Conservation (phyloP, 1,284 basidiomycete species). For the Paramarasmius palmivorus region DNA sequence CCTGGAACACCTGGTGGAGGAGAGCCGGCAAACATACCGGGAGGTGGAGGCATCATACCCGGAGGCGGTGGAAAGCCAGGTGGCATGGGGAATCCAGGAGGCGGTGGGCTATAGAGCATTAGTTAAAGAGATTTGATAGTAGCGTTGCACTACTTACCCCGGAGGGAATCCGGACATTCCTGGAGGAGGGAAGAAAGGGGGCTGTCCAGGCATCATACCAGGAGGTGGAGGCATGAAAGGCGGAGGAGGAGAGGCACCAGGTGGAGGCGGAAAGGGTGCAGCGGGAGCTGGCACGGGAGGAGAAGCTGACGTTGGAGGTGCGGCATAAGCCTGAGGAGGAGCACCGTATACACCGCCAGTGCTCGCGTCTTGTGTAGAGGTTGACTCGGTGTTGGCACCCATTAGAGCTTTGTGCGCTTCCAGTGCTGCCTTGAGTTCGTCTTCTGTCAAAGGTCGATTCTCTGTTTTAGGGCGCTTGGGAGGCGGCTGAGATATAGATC, state of each 20-base stretch:
- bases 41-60: conserved; percentile 24
- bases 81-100: conserved; percentile 42
- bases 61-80: conserved; percentile 31
- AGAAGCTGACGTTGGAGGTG: conserved; percentile 49
- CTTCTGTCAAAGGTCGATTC: conserved; percentile 79
- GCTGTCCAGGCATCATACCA: conserved; percentile 31
- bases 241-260: conserved; percentile 41
- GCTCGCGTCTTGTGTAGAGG: conserved; percentile 34
- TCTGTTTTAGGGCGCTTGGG: conserved; percentile 84
- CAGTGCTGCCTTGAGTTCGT: conserved; percentile 83
- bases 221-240: conserved; percentile 27
- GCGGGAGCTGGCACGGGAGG: conserved; percentile 44
- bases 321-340: conserved; percentile 64
- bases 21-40: conserved; percentile 32
- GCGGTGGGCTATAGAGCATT: conserved; percentile 35
- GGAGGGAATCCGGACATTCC: conserved; percentile 24
- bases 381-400: conserved; percentile 59
- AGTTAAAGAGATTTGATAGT: conserved; percentile 14
- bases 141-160: conserved; percentile 18
- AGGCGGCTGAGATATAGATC: conserved; percentile 75
- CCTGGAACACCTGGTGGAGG: conserved; percentile 35
- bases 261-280: conserved; percentile 38
- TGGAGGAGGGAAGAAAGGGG: conserved; percentile 26
- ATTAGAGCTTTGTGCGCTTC: conserved; percentile 92
- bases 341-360: conserved; percentile 66